Evolutionary conservation across 1,284 basidiomycete species (phyloP).

Genomic region (Athelia sp.): DNA sequence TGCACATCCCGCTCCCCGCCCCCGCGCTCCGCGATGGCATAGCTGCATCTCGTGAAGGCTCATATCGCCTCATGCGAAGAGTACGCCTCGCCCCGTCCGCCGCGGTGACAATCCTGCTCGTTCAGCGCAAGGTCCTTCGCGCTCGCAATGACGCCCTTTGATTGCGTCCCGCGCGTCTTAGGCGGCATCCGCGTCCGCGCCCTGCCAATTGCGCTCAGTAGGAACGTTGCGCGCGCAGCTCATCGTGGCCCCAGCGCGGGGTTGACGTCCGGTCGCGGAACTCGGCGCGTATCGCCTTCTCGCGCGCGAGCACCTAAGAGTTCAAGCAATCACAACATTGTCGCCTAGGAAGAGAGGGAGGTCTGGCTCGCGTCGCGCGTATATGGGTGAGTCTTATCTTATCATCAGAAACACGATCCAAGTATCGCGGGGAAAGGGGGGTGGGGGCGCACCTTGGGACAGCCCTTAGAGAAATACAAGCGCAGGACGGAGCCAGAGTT

Average conservation of each 20-base stretch:
- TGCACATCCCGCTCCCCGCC: conserved; percentile 45
- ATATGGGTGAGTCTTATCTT: conserved; percentile 34
- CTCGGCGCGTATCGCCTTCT: conserved; percentile 46
- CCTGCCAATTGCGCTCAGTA: conserved; percentile 48
- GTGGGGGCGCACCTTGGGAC: no score
- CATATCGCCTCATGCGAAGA: conserved; percentile 38
- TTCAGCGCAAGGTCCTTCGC: conserved; percentile 25
- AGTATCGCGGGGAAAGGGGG: no score
- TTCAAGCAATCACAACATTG: conserved; percentile 21
- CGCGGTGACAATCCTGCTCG: conserved; percentile 31
- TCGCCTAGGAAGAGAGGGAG: conserved; percentile 15
- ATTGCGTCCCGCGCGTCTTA: conserved; percentile 42
- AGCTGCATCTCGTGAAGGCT: conserved; percentile 35
- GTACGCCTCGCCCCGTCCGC: no score
- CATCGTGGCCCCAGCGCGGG: conserved; percentile 28
- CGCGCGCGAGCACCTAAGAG: conserved; percentile 39
- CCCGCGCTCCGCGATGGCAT: conserved; percentile 38
- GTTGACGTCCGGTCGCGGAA: conserved; percentile 46
- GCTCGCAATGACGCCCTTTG: conserved; percentile 36
- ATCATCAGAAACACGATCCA: no score
- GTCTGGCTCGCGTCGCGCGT: conserved; percentile 15
- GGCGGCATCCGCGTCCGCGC: conserved; percentile 36
- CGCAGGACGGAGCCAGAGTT: conserved; percentile 29
- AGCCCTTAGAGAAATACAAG: conserved; percentile 8
- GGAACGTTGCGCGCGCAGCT: conserved; percentile 15